These are phyloP conservation scores for Blastocystis sp. DNA, from an alignment of 352 stramenopile species.

Conservation along the genomic window DNA sequence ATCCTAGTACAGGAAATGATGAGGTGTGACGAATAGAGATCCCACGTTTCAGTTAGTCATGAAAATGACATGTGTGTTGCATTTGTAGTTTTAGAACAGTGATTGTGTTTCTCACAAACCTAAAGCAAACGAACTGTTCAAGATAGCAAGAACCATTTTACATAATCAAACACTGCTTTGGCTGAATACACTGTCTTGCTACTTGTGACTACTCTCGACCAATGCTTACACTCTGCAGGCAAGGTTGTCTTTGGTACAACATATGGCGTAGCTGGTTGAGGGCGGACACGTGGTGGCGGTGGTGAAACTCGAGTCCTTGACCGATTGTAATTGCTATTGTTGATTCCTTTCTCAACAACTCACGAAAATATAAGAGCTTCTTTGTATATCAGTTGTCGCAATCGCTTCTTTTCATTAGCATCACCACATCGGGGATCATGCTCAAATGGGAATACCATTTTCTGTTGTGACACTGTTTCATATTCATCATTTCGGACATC, in stretches of 20 bases:
- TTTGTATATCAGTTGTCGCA: constrained; percentile 60
- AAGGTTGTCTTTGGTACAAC: neutral
- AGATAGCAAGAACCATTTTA: constrained; percentile 29
- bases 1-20: neutral
- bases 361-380: constrained; percentile 41
- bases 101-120: neutral
- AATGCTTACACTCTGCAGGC: neutral
- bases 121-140: neutral
- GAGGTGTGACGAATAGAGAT: neutral
- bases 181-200: neutral
- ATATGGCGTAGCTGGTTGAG: neutral
- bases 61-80: constrained; percentile 51
- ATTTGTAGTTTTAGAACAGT: constrained; percentile 57
- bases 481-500: constrained; percentile 50
- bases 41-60: constrained; percentile 35
- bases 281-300: neutral
- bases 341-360: neutral
- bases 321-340: neutral
- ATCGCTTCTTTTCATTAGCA: constrained; percentile 25
- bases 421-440: neutral
- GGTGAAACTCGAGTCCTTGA: neutral
- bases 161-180: neutral
- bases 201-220: neutral
- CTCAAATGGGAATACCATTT: constrained; percentile 54
- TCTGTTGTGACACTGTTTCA: constrained; percentile 5